Conservation (phyloP, 1,139 yeast genomes). For the Saccharomyces hybrid region DNA sequence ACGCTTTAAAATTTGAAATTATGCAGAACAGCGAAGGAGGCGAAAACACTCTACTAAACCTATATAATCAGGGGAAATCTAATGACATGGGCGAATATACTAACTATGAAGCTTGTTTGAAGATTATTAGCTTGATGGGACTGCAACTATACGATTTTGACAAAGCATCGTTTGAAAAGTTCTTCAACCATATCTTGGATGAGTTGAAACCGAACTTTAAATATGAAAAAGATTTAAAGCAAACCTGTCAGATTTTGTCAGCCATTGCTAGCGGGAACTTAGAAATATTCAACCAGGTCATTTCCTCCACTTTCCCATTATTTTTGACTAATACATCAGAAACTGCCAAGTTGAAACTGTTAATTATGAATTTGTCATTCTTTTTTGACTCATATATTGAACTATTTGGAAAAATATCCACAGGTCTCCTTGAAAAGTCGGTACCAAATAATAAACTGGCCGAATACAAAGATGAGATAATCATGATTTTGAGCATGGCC, state of each 20-base stretch:
- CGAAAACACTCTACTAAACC: conserved; percentile 12
- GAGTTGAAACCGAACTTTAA: conserved; percentile 54
- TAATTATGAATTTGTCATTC: conserved; percentile 54
- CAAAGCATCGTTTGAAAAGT: conserved; percentile 31
- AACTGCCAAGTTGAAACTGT: conserved; percentile 49
- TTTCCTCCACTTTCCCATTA: conserved; percentile 35
- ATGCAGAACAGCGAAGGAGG: conserved; percentile 59
- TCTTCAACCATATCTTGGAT: conserved; percentile 38
- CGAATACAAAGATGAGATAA: conserved; percentile 54
- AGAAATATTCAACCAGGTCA: conserved; percentile 41
- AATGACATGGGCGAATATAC: background rate
- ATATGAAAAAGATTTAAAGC: conserved; percentile 50
- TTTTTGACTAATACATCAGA: conserved; percentile 33
- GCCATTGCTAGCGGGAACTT: conserved; percentile 43
- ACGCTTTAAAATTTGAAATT: conserved; percentile 78
- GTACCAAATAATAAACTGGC: conserved; percentile 32
- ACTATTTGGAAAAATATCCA: conserved; percentile 29
- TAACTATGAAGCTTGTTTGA: background rate
- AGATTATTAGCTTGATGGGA: background rate
- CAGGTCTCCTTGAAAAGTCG: conserved; percentile 10
- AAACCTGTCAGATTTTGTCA: conserved; percentile 52
- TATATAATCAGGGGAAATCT: background rate
- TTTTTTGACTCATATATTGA: conserved; percentile 40
- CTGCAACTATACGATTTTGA: conserved; percentile 30
- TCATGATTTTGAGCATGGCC: conserved; percentile 58